These are phyloP conservation scores for Verticillium tricorpus DNA, from an alignment of 2,329 filamentous ascomycete genomes.

Conservation along the genomic window DNA sequence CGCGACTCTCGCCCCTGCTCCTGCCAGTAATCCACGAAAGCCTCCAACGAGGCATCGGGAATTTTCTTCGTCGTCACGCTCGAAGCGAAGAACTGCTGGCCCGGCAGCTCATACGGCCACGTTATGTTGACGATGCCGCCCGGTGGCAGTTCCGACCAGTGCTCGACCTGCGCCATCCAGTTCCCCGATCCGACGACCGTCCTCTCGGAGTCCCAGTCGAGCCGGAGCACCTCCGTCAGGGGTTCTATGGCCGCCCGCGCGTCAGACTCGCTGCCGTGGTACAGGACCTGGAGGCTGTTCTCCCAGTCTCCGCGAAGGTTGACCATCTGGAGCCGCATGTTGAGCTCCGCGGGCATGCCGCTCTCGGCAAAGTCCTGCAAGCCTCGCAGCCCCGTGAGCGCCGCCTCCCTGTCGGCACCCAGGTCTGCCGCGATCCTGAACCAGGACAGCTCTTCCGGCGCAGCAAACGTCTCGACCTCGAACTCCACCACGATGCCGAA, in stretches of 20 bases:
- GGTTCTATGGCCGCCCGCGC: slow-evolving; percentile 14
- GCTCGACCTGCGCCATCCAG: slow-evolving; percentile 17
- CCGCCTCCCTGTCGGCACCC: not conserved
- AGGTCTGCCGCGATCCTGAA: not conserved
- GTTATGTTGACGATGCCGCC: slow-evolving; percentile 4
- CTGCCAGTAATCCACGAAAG: slow-evolving; percentile 21
- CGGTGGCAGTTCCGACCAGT: slow-evolving; percentile 2
- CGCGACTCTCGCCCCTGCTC: not conserved
- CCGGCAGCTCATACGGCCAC: not conserved
- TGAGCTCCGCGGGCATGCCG: slow-evolving; percentile 19
- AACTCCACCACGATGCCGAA: slow-evolving; percentile 36
- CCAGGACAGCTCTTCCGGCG: slow-evolving; percentile 24
- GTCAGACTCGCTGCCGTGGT: slow-evolving; percentile 16
- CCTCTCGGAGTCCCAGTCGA: slow-evolving; percentile 2
- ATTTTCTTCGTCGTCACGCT: slow-evolving; percentile 23
- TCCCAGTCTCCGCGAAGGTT: not conserved
- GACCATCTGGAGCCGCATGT: slow-evolving; percentile 17
- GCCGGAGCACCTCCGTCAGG: slow-evolving; percentile 10
- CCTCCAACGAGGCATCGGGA: slow-evolving; percentile 14
- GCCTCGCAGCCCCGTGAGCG: slow-evolving; percentile 15
- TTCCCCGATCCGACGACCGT: slow-evolving; percentile 1
- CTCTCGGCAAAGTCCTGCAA: slow-evolving; percentile 19
- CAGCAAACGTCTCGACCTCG: slow-evolving; percentile 32
- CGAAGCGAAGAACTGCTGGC: not conserved
- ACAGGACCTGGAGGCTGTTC: slow-evolving; percentile 22